phyloP scores from a whole-genome alignment of 495 filamentous ascomycete genomes.

The Lindgomyces ingoldianus region DNA sequence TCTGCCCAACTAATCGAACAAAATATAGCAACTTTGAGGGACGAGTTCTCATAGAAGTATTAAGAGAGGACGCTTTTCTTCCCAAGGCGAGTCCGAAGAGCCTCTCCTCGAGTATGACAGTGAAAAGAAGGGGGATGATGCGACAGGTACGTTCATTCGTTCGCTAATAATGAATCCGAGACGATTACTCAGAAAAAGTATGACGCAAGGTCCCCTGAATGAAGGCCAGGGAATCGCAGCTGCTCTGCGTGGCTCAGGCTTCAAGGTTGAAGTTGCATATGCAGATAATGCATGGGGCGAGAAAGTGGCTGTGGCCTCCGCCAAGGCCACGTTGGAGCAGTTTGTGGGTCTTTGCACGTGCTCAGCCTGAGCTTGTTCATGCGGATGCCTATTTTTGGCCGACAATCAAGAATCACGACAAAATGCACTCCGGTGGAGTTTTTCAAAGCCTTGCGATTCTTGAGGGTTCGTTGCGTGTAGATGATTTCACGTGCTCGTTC shows the following conservation, averaged over 20 bases:
- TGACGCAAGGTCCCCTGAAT: neutral
- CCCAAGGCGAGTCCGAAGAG: too few species aligned
- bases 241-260: neutral
- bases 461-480: too few species aligned
- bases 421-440: neutral
- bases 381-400: neutral
- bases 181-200: neutral
- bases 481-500: too few species aligned
- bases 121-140: too few species aligned
- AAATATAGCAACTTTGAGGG: neutral
- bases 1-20: too few species aligned
- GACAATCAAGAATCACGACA: neutral
- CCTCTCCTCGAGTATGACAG: too few species aligned
- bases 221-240: neutral
- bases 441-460: too few species aligned
- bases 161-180: neutral
- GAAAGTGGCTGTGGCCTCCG: neutral
- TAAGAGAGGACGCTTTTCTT: too few species aligned
- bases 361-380: neutral
- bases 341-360: neutral
- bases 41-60: too few species aligned
- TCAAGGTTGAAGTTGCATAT: neutral
- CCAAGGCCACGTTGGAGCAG: neutral
- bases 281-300: neutral
- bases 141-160: too few species aligned